These are phyloP conservation scores for Malus hybrid DNA, from an alignment of 331 rosid species.

Conservation along the genomic window DNA sequence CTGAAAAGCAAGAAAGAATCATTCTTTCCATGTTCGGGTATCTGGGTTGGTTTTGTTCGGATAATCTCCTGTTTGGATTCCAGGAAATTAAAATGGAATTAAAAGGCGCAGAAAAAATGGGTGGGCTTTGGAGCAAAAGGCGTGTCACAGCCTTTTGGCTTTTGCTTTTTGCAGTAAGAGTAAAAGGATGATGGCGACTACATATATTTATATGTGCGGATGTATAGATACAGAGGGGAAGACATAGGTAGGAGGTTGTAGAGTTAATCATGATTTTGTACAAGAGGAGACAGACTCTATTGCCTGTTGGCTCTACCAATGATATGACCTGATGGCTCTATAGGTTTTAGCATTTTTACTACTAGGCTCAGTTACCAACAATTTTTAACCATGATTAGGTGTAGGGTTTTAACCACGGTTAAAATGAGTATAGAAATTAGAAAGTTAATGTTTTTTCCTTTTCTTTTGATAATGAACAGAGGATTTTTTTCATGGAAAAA, in stretches of 20 bases:
- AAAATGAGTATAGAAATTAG: not conserved
- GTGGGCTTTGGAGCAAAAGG: slow-evolving; percentile 7
- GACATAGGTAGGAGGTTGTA: slow-evolving; percentile 9
- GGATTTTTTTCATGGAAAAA: too few species aligned
- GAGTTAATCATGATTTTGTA: slow-evolving; percentile 69
- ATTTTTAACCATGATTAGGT: slow-evolving; percentile 17
- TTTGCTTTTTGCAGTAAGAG: slow-evolving; percentile 42
- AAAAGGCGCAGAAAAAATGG: slow-evolving; percentile 10
- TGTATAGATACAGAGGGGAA: slow-evolving; percentile 29
- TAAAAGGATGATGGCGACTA: slow-evolving; percentile 40
- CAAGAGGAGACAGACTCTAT: slow-evolving; percentile 31
- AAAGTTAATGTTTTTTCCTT: not conserved
- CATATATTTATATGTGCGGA: too few species aligned
- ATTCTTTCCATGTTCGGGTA: not conserved
- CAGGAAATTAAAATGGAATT: slow-evolving; percentile 24
- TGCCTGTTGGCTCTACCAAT: slow-evolving; percentile 12
- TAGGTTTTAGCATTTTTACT: not conserved
- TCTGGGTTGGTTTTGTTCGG: not conserved
- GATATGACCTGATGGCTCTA: not conserved
- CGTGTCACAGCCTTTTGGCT: slow-evolving; percentile 16
- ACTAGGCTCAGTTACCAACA: not conserved
- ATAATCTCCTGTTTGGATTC: slow-evolving; percentile 15
- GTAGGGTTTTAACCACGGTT: slow-evolving; percentile 1
- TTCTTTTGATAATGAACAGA: not conserved
- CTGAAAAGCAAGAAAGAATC: not conserved